phyloP scores from a whole-genome alignment of 192 early-diverging fungal genomes.

The Backusella australiensis region DNA sequence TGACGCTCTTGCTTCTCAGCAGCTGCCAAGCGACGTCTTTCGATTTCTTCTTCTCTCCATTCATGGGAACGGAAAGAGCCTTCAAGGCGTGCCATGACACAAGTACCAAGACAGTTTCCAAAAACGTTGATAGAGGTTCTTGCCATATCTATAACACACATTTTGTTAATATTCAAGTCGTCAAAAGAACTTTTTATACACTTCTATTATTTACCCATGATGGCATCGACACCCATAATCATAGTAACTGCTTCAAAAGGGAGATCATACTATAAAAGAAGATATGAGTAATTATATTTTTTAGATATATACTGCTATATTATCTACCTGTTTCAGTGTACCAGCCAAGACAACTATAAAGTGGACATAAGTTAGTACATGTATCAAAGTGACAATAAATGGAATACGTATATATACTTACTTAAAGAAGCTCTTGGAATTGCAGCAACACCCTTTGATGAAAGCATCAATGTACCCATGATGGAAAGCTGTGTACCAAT shows the following conservation, averaged over 20 bases:
- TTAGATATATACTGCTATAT: not conserved
- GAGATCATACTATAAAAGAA: conserved; percentile 41
- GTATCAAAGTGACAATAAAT: no score
- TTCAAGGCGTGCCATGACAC: conserved; percentile 65
- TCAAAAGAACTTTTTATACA: no score
- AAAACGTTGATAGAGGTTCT: conserved; percentile 67
- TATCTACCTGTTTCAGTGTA: conserved; percentile 36
- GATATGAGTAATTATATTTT: not conserved
- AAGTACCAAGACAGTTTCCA: conserved; percentile 68
- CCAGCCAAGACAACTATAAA: conserved; percentile 50
- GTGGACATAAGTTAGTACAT: no score
- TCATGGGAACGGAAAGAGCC: conserved; percentile 58
- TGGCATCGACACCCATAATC: conserved; percentile 73
- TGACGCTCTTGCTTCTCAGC: not conserved
- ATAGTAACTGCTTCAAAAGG: conserved; percentile 55
- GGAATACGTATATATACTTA: no score
- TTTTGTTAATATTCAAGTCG: no score
- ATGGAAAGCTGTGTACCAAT: conserved; percentile 60
- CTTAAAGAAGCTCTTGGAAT: conserved; percentile 55
- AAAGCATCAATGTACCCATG: conserved; percentile 67
- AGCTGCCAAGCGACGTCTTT: conserved; percentile 9
- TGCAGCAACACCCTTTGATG: conserved; percentile 65
- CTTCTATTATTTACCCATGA: conserved; percentile 41
- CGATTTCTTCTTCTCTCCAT: conserved; percentile 35
- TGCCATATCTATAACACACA: conserved; percentile 54